Conservation (phyloP, 345 rosid genomes). For the Sisymbrium irio region DNA sequence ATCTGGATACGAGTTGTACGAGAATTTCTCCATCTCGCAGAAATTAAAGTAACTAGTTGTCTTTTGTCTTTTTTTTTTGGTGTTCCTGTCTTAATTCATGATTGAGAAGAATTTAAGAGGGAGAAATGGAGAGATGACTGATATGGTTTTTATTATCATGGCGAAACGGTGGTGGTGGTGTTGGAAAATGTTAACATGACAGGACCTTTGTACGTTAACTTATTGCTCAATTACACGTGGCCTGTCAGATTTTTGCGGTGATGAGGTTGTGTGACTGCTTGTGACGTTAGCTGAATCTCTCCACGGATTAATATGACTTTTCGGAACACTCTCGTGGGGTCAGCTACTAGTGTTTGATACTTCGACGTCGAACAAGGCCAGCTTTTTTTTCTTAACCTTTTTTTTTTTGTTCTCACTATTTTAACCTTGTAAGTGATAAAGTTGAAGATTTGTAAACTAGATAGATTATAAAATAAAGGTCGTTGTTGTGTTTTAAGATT, state of each 20-base stretch:
- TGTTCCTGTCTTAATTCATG: not conserved
- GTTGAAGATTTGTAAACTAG: too few species aligned
- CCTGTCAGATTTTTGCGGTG: constrained; percentile 12
- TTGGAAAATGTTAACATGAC: constrained; percentile 33
- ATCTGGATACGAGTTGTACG: constrained; percentile 73
- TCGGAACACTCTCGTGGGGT: not conserved
- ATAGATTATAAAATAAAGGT: too few species aligned
- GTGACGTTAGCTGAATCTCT: constrained; percentile 22
- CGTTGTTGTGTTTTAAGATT: too few species aligned
- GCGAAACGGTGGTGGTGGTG: constrained; percentile 14
- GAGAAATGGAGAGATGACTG: constrained; percentile 10
- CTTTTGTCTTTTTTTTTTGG: not conserved
- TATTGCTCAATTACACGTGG: constrained; percentile 31
- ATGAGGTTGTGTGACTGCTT: not conserved
- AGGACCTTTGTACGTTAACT: constrained; percentile 8
- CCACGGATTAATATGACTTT: constrained; percentile 21
- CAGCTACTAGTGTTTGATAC: constrained; percentile 15
- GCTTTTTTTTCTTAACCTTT: too few species aligned
- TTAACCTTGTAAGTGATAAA: too few species aligned
- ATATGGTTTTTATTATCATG: not conserved
- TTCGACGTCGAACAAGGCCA: constrained; percentile 10
- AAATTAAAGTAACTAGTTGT: not conserved
- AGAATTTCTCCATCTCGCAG: constrained; percentile 56
- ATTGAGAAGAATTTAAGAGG: not conserved
- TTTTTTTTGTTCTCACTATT: too few species aligned